These are phyloP conservation scores for Daldinia sp. DNA, from an alignment of 2,329 filamentous ascomycete genomes.

Conservation along the genomic window DNA sequence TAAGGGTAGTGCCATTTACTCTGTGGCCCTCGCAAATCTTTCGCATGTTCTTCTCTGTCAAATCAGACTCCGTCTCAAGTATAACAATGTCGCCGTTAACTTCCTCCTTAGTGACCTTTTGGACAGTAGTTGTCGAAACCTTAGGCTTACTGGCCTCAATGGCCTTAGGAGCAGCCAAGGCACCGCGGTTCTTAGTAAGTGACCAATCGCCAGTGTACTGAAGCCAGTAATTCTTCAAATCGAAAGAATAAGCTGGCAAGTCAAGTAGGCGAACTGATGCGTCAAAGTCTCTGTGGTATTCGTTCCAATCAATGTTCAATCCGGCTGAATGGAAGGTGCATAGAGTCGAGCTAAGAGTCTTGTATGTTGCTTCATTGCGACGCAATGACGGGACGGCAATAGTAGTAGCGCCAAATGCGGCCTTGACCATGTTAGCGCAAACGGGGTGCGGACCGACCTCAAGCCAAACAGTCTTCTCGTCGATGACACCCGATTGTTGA, in stretches of 20 bases:
- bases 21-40: constrained; percentile 73
- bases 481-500: constrained; percentile 68
- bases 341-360: constrained; percentile 70
- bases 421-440: constrained; percentile 75
- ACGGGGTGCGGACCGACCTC: constrained; percentile 82
- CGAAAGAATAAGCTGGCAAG: constrained; percentile 76
- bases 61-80: constrained; percentile 74
- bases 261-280: constrained; percentile 68
- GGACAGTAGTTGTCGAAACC: constrained; percentile 74
- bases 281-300: constrained; percentile 74
- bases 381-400: constrained; percentile 71
- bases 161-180: constrained; percentile 58
- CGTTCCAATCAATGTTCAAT: constrained; percentile 73
- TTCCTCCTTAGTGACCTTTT: constrained; percentile 72
- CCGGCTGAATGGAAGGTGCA: constrained; percentile 69
- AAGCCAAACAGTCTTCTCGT: constrained; percentile 76
- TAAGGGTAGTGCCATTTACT: constrained; percentile 75
- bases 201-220: constrained; percentile 72
- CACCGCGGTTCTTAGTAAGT: constrained; percentile 73
- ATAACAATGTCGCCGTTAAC: constrained; percentile 69
- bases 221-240: constrained; percentile 79
- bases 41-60: constrained; percentile 72
- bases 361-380: constrained; percentile 72
- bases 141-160: constrained; percentile 60
- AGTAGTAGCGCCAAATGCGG: constrained; percentile 67